Evolutionary conservation across 306 rosid species (phyloP).

Genomic region (Begonia fuchsioides): DNA sequence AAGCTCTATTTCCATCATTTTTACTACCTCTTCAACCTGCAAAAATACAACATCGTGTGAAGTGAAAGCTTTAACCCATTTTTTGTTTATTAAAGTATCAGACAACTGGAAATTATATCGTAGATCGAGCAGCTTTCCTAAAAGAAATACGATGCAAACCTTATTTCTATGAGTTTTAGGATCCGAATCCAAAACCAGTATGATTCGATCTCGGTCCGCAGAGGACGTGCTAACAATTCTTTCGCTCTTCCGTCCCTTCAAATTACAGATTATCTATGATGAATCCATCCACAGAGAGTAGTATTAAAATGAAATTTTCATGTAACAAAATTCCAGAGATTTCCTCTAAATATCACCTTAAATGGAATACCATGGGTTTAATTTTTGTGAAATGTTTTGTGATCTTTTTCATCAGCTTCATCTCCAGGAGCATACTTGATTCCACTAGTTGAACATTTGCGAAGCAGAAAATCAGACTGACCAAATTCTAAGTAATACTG

Average conservation of each 20-base stretch:
- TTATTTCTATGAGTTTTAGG: conserved; percentile 45
- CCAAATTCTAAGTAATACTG: conserved; percentile 70
- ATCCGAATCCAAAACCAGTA: conserved; percentile 43
- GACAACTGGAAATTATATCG: too few relatives aligned
- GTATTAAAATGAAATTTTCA: neutral
- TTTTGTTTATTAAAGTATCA: too few relatives aligned
- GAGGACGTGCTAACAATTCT: conserved; percentile 22
- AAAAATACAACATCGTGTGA: too few relatives aligned
- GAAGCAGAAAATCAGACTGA: conserved; percentile 59
- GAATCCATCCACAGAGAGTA: conserved; percentile 1
- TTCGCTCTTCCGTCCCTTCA: conserved; percentile 60
- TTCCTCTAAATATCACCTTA: conserved; percentile 22
- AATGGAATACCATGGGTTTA: conserved; percentile 52
- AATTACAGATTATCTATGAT: neutral
- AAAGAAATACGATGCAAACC: conserved; percentile 13
- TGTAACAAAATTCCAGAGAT: too few relatives aligned
- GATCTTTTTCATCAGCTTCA: conserved; percentile 48
- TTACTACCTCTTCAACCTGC: conserved; percentile 56
- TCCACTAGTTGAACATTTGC: conserved; percentile 43
- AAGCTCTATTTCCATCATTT: conserved; percentile 68
- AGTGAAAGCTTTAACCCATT: too few relatives aligned
- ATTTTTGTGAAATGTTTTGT: conserved; percentile 49
- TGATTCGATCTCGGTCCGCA: conserved; percentile 21
- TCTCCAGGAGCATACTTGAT: conserved; percentile 55
- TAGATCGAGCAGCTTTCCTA: too few relatives aligned